Evolutionary conservation across 441 rosid species (phyloP).

Genomic region (Lepidium campestre): DNA sequence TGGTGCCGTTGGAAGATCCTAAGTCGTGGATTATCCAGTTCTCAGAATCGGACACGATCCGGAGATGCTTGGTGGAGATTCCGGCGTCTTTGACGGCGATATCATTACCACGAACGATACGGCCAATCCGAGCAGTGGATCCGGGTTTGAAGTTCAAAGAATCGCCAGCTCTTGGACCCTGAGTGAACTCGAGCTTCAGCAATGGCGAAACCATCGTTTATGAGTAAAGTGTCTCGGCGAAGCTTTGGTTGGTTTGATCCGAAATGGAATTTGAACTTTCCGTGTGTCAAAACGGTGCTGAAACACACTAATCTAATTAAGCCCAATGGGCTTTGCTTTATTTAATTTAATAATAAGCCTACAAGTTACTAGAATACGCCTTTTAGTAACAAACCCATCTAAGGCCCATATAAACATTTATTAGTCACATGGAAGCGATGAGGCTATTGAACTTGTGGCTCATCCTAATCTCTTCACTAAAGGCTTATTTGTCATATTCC

Average conservation of each 20-base stretch:
- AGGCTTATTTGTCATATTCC: conserved; percentile 9
- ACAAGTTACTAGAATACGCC: background rate
- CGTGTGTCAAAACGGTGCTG: background rate
- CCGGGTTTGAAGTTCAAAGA: conserved; percentile 43
- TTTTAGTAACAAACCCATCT: background rate
- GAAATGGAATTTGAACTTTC: conserved; percentile 4
- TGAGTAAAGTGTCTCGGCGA: conserved; percentile 1
- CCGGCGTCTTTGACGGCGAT: conserved; percentile 62
- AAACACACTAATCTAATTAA: background rate
- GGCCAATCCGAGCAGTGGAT: conserved; percentile 51
- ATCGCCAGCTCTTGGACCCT: conserved; percentile 72
- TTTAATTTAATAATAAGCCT: background rate
- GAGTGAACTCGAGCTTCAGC: conserved; percentile 38
- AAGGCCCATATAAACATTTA: too few relatives aligned
- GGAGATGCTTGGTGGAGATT: conserved; percentile 66
- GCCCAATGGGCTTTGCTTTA: conserved; percentile 23
- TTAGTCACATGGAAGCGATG: background rate
- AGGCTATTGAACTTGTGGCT: background rate
- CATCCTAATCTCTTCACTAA: conserved; percentile 33
- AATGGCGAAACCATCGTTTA: conserved; percentile 32
- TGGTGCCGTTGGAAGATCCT: conserved; percentile 77
- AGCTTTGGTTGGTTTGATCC: background rate
- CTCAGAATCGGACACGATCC: conserved; percentile 39
- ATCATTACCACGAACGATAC: conserved; percentile 64
- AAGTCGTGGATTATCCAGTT: conserved; percentile 64